These are phyloP conservation scores for Usnea hakonensis DNA, from an alignment of 495 filamentous ascomycete species.

Conservation along the genomic window DNA sequence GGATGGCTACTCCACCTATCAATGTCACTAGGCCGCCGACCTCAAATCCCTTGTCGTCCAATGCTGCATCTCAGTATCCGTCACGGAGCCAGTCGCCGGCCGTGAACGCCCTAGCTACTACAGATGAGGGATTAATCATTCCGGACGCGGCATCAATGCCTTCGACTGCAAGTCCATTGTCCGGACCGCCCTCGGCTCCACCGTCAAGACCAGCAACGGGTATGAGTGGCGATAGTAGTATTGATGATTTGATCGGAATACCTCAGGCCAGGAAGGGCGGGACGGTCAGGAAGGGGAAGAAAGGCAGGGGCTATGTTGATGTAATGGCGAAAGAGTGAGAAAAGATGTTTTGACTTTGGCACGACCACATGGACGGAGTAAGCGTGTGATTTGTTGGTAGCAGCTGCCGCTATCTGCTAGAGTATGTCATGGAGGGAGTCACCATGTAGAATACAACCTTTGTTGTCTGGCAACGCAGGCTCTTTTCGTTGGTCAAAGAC, in stretches of 20 bases:
- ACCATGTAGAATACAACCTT: background rate
- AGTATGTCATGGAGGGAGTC: background rate
- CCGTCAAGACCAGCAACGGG: slow-evolving; percentile 50
- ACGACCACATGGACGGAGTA: background rate
- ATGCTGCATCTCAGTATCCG: slow-evolving; percentile 29
- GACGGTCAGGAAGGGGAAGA: slow-evolving; percentile 65
- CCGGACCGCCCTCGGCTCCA: slow-evolving; percentile 24
- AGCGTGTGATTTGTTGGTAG: background rate
- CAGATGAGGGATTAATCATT: slow-evolving; percentile 26
- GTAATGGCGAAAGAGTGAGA: slow-evolving; percentile 59
- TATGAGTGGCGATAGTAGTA: slow-evolving; percentile 71
- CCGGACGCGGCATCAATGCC: slow-evolving; percentile 25
- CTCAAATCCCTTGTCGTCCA: slow-evolving; percentile 29
- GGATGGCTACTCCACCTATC: slow-evolving; percentile 31
- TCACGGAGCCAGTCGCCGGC: slow-evolving; percentile 26
- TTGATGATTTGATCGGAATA: slow-evolving; percentile 75
- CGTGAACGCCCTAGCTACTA: slow-evolving; percentile 27
- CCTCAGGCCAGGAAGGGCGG: slow-evolving; percentile 59
- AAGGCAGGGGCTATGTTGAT: slow-evolving; percentile 79
- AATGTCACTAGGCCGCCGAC: slow-evolving; percentile 31
- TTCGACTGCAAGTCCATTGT: slow-evolving; percentile 17
- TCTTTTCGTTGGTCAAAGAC: background rate
- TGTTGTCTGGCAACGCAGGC: background rate
- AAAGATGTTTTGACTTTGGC: background rate
- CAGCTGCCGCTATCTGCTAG: background rate